Base-by-base conservation (phyloP, 2,329 filamentous ascomycete genomes). In the Penicillium sp. region DNA sequence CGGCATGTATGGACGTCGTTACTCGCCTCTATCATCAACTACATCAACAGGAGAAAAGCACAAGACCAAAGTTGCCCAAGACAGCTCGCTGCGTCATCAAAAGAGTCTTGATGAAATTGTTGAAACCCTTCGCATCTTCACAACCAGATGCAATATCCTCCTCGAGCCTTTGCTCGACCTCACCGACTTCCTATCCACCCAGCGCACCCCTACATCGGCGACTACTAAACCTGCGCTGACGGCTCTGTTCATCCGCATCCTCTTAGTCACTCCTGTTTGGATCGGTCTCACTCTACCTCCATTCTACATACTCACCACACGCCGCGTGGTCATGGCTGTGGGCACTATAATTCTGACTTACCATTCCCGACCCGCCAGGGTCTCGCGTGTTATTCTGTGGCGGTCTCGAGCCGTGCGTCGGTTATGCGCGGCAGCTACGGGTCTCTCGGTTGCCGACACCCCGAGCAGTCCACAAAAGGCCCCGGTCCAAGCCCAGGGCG, bases 71-170 rank as follows among this genome's bases (percentile, higher is more conserved):
- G 74, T 59, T 16, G 56, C 75, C 2, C 78, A 81, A 9, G 90
- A 91, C 66, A 84, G 82, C 7, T 86, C 83, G 59, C 88, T 87
- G 41, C 87, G 88, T 58, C 90, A 94, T 67, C 91, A 96, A 69
- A 97, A 97, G 79, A 97, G 92, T 50, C 77, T 99, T 51, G 94
- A 99, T 72, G 94, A 99, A 77, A 99, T 99, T 59, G 90, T 99
- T 55, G 92, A 97, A 66, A 96, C 91, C 0, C 78, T 99, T 44
- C 91, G 92, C 72, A 87, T 92, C 63, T 91, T 99, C 65, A 97
- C 93, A 0, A 89, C 88, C 5, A 84, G 94, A 48, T 97, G 94
- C 75, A 96, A 97, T 73, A 88, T 96, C 51, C 79, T 99, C 19
- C 82, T 97, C 50, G 92, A 97, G 67, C 94, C 94, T 3, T 83